Base-by-base conservation (phyloP, 2,329 filamentous ascomycete genomes). In the Calonectria fujianensis region DNA sequence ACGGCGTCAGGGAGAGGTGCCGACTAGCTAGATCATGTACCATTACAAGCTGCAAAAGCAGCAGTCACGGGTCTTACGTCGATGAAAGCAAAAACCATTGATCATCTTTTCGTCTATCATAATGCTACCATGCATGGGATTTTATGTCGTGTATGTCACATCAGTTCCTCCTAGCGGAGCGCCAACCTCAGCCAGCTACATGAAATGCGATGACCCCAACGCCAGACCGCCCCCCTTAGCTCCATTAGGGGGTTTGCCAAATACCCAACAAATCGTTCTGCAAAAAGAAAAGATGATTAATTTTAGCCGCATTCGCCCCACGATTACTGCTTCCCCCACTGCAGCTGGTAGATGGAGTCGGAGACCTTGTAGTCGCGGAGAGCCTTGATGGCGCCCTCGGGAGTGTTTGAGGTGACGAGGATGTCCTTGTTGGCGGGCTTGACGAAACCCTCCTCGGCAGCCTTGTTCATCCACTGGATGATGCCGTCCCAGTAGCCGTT, bases 401-500 rank as follows among this genome's bases (percentile, higher is more conserved):
- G 90, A 64, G 89, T 91, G 80, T 89, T 90, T 8, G 95, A 95
- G 82, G 96, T 94, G 1, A 94, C 92, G 79, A 98, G 86, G 77
- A 99, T 98, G 14, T 90, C 88, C 64, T 90, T 91, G 85, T 96
- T 96, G 27, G 88, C 91, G 41, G 88, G 85, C 69, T 90, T 90
- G 64, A 99, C 92, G 82, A 98, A 98, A 0, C 95, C 95, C 75
- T 93, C 90, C 70, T 90, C 87, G 6, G 97, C 93, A 11, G 94
- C 93, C 77, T 91, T 94, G 82, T 90, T 89, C 74, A 98, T 92
- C 96, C 96, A 98, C 66, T 90, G 86, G 73, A 98, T 85, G 76
- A 99, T 87, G 0, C 96, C 96, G 84, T 97, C 94, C 91, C 96
- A 99, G 86, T 98, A 98, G 0, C 96, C 95, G 70, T 96, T 93